Conservation (phyloP, 805 yeast genomes). For the Candida arabinofermentans region DNA sequence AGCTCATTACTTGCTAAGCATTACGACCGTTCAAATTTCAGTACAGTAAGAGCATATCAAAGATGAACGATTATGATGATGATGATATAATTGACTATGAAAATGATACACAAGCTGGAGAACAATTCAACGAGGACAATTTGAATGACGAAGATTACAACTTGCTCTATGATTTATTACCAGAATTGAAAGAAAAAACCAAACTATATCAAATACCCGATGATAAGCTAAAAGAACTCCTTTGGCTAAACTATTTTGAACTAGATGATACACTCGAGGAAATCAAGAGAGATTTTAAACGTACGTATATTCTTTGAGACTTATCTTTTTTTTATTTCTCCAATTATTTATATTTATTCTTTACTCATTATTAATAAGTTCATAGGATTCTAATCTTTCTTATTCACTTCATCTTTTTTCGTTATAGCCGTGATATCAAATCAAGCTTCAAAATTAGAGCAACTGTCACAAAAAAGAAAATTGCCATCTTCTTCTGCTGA, state of each 20-base stretch:
- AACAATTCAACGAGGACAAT: conserved; percentile 36
- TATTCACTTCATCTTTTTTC: background rate
- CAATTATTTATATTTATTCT: background rate
- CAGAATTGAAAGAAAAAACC: conserved; percentile 36
- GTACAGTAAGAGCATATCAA: too few species aligned
- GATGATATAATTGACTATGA: conserved; percentile 21
- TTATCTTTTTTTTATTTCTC: background rate
- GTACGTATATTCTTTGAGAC: conserved; percentile 18
- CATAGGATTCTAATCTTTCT: conserved; percentile 15
- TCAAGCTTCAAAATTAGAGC: conserved; percentile 40
- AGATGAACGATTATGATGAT: conserved; percentile 18
- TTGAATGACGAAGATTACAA: conserved; percentile 40
- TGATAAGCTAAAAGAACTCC: conserved; percentile 48
- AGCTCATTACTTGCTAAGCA: too few species aligned
- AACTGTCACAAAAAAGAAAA: conserved; percentile 41
- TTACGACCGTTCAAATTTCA: too few species aligned
- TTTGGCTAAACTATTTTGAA: conserved; percentile 58
- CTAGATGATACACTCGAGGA: conserved; percentile 48
- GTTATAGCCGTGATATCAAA: conserved; percentile 7
- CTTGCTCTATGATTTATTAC: conserved; percentile 40
- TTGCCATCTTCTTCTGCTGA: background rate
- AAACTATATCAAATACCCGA: conserved; percentile 43
- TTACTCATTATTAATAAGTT: conserved; percentile 2
- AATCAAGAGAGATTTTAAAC: conserved; percentile 32
- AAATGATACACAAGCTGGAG: conserved; percentile 21